phyloP scores from a whole-genome alignment of 345 rosid species.

The Citrus unshiu region DNA sequence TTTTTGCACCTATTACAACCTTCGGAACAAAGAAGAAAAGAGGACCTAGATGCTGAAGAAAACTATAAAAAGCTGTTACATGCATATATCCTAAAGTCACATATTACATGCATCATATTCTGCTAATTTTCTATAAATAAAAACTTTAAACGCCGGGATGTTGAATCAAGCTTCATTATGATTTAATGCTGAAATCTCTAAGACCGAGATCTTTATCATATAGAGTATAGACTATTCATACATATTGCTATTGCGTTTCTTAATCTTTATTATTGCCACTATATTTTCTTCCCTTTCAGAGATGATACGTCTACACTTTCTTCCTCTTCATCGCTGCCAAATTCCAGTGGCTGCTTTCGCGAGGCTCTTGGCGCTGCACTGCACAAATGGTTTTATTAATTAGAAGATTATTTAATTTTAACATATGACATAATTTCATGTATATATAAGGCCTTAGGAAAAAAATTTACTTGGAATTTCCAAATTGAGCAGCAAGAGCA shows the following conservation, averaged over 20 bases:
- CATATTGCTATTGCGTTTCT: background rate
- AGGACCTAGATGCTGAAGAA: background rate
- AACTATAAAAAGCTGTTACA: background rate
- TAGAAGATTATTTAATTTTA: background rate
- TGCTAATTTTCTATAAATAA: background rate
- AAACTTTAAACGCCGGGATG: background rate
- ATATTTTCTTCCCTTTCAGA: background rate
- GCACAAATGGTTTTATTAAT: background rate
- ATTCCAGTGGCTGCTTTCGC: background rate
- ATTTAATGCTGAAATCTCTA: background rate
- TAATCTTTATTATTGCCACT: background rate
- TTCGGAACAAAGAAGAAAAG: background rate
- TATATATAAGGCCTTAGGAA: background rate
- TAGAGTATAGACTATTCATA: background rate
- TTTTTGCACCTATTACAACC: too few relatives aligned
- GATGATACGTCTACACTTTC: background rate
- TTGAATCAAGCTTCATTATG: background rate
- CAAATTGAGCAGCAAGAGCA: background rate
- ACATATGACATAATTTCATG: background rate
- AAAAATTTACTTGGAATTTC: background rate
- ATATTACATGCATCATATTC: background rate
- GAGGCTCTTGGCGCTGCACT: background rate
- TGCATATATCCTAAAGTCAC: background rate
- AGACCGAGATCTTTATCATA: background rate
- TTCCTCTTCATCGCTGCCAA: background rate